Percentiles rank a stretch among this genome's conserved stretches.
phyloP scores from a whole-genome alignment of 805 yeast species.

The Candida manassasensis region DNA sequence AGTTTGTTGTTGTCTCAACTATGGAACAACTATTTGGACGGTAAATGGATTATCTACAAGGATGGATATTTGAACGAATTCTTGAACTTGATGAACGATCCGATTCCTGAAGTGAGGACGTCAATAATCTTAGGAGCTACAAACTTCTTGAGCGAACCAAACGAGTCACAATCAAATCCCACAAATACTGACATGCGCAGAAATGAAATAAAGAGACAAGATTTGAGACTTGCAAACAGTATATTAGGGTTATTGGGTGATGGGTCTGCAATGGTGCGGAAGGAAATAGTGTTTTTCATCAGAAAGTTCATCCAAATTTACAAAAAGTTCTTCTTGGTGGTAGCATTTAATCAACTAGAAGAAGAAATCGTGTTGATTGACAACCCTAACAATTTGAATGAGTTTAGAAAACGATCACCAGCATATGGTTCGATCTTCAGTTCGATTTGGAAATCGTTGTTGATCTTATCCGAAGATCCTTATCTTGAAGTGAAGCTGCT shows the following conservation, averaged over 20 bases:
- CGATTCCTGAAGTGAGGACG: conserved; percentile 92
- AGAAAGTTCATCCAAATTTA: conserved; percentile 70
- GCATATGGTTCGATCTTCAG: conserved; percentile 85
- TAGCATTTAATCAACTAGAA: conserved; percentile 80
- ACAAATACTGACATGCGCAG: conserved; percentile 27
- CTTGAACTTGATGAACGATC: conserved; percentile 64
- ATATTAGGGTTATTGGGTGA: conserved; percentile 70
- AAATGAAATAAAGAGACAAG: conserved; percentile 59
- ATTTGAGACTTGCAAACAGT: conserved; percentile 63
- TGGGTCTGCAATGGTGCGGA: conserved; percentile 84
- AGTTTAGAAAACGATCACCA: conserved; percentile 61
- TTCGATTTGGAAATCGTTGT: conserved; percentile 80
- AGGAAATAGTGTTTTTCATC: conserved; percentile 75
- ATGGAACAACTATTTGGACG: conserved; percentile 68
- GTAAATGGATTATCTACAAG: conserved; percentile 64
- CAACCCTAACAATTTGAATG: conserved; percentile 56
- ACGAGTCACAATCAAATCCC: conserved; percentile 9
- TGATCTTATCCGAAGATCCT: conserved; percentile 83
- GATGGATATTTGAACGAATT: conserved; percentile 59
- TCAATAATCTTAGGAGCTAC: conserved; percentile 73
- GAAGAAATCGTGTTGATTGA: conserved; percentile 70
- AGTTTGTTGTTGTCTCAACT: conserved; percentile 71
- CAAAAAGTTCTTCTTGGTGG: conserved; percentile 70
- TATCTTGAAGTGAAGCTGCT: conserved; percentile 70
- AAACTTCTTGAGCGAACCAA: conserved; percentile 55